These are phyloP conservation scores for Lophiostoma macrostomum DNA, from an alignment of 495 filamentous ascomycete genomes.

Conservation along the genomic window DNA sequence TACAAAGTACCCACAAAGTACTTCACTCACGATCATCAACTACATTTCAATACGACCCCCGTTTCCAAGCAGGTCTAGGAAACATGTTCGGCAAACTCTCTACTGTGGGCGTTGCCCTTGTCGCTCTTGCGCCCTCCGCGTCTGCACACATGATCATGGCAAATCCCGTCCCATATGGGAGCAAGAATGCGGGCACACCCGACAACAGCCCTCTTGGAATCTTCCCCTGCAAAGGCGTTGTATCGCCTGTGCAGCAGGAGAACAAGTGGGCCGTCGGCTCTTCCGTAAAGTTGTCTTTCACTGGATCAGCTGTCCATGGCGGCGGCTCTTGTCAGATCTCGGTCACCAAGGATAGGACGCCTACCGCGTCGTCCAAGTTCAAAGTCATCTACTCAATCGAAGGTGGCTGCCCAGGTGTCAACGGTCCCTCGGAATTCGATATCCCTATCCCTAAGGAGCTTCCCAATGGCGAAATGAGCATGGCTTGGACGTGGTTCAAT, in stretches of 20 bases:
- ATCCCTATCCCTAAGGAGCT: conserved; percentile 59
- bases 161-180: conserved; percentile 66
- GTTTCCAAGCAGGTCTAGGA: conserved; percentile 10
- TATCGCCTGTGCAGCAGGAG: conserved; percentile 43
- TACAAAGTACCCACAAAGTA: too few species aligned
- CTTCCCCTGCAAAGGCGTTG: conserved; percentile 72
- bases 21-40: neutral
- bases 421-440: conserved; percentile 40
- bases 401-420: conserved; percentile 67
- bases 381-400: conserved; percentile 80
- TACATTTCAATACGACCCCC: neutral
- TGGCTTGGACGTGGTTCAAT: conserved; percentile 63
- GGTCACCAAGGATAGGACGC: conserved; percentile 66
- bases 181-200: too few species aligned
- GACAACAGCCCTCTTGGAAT: conserved; percentile 64
- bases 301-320: conserved; percentile 62
- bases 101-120: conserved; percentile 10
- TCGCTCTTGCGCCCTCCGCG: conserved; percentile 44
- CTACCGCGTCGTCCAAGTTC: conserved; percentile 58
- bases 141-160: conserved; percentile 70
- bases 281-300: conserved; percentile 52
- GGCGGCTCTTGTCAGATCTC: conserved; percentile 85
- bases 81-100: neutral
- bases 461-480: conserved; percentile 49
- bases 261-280: conserved; percentile 55